Percentiles rank a stretch among this genome's conserved stretches.
These are phyloP conservation scores for Abrus precatorius DNA, from an alignment of 306 rosid genomes.

Conservation along the genomic window DNA sequence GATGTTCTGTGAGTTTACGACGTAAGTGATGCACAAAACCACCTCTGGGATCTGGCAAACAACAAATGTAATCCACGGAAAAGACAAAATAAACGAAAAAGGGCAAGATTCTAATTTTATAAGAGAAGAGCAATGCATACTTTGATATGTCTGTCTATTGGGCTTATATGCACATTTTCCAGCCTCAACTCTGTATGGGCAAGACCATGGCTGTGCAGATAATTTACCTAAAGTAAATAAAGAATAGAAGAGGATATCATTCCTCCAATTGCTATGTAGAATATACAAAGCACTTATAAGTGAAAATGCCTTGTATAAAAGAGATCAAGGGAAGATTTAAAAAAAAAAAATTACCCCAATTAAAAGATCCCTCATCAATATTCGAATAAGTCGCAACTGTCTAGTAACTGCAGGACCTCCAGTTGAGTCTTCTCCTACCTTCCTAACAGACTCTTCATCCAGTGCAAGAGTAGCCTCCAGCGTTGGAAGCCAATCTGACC, in stretches of 20 bases:
- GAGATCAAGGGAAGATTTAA: conserved; percentile 5
- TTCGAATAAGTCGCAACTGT: conserved; percentile 78
- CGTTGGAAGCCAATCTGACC: conserved; percentile 98
- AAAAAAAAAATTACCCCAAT: conserved; percentile 72
- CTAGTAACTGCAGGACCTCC: conserved; percentile 97
- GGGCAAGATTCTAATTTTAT: conserved; percentile 4
- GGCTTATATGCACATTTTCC: conserved; percentile 97
- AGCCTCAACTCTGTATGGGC: conserved; percentile 96
- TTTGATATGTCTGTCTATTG: conserved; percentile 95
- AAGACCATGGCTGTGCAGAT: conserved; percentile 97
- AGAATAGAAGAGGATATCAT: conserved; percentile 46
- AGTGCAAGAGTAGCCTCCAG: conserved; percentile 97
- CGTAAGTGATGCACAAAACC: conserved; percentile 19
- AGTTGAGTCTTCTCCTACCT: conserved; percentile 84
- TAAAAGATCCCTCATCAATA: conserved; percentile 97
- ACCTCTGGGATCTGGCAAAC: conserved; percentile 34
- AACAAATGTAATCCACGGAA: conserved; percentile 34
- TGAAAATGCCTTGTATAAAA: conserved; percentile 6
- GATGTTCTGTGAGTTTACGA: conserved; percentile 34
- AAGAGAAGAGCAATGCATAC: conserved; percentile 61
- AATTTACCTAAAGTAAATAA: conserved; percentile 77
- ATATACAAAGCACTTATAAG: conserved; percentile 19
- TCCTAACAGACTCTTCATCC: conserved; percentile 94
- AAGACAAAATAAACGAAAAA: conserved; percentile 40
- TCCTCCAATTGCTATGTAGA: conserved; percentile 26